Evolutionary conservation across 345 rosid genomes (phyloP).

Genomic region (Citrus mangshanensis): DNA sequence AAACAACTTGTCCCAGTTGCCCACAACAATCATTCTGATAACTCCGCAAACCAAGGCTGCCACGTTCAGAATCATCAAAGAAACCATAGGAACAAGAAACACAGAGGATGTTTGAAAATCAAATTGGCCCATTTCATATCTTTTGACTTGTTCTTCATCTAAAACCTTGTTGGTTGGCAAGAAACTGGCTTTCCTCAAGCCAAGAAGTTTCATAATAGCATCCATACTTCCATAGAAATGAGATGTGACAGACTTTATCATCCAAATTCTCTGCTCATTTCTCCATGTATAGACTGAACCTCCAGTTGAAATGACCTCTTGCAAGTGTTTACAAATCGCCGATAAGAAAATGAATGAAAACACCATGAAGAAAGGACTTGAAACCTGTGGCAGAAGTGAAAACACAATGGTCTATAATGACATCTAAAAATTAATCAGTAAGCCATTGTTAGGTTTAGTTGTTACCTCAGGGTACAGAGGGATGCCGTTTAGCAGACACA

Average conservation of each 20-base stretch:
- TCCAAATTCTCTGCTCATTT: background rate
- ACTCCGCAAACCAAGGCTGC: conserved; percentile 22
- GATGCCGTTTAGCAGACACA: conserved; percentile 38
- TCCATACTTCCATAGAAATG: background rate
- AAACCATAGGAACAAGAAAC: conserved; percentile 4
- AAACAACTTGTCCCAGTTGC: conserved; percentile 20
- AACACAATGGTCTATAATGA: background rate
- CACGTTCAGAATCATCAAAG: conserved; percentile 12
- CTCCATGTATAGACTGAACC: conserved; percentile 19
- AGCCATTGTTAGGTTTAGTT: background rate
- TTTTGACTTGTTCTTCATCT: background rate
- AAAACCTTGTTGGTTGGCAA: conserved; percentile 3
- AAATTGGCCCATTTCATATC: conserved; percentile 9
- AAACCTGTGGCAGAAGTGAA: conserved; percentile 20
- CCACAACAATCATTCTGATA: conserved; percentile 18
- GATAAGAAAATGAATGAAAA: conserved; percentile 30
- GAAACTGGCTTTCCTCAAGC: background rate
- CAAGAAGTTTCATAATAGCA: background rate
- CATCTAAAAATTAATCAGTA: too few relatives aligned
- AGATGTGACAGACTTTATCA: background rate
- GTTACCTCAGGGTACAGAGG: conserved; percentile 40
- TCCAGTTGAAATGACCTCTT: conserved; percentile 27
- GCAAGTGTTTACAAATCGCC: conserved; percentile 13
- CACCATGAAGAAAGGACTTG: conserved; percentile 21
- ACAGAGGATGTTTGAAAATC: background rate